These are phyloP conservation scores for Erigeron philadelphicus DNA, from an alignment of 140 eudicot species.

Conservation along the genomic window DNA sequence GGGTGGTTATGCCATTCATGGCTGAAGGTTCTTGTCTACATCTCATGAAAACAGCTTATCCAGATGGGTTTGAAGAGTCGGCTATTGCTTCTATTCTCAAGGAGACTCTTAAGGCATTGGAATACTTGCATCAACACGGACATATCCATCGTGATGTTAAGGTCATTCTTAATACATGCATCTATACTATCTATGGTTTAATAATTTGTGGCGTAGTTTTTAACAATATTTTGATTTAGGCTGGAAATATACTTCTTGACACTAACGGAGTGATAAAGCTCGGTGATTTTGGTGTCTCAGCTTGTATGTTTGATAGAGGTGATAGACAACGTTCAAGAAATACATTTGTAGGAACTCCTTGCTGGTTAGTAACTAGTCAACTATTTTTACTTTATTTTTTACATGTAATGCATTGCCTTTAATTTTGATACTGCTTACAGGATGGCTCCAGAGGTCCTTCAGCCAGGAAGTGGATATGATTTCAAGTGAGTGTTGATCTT, in stretches of 20 bases:
- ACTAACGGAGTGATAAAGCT: slow-evolving; percentile 84
- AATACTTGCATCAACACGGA: slow-evolving; percentile 88
- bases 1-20: slow-evolving; percentile 99
- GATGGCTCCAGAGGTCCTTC: slow-evolving; percentile 99
- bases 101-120: slow-evolving; percentile 95
- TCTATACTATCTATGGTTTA: neutral
- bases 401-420: neutral
- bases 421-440: slow-evolving; percentile 33
- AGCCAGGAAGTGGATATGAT: slow-evolving; percentile 93
- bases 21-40: slow-evolving; percentile 98
- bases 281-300: slow-evolving; percentile 98
- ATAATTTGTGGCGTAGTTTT: neutral
- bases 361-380: slow-evolving; percentile 60
- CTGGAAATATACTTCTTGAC: slow-evolving; percentile 94
- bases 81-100: slow-evolving; percentile 76
- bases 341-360: slow-evolving; percentile 99
- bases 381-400: neutral
- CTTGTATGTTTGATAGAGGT: slow-evolving; percentile 96
- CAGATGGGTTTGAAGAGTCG: slow-evolving; percentile 92
- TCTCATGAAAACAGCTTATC: slow-evolving; percentile 92
- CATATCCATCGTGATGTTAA: slow-evolving; percentile 98
- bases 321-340: slow-evolving; percentile 96
- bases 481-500: slow-evolving; percentile 63
- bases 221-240: slow-evolving; percentile 43
- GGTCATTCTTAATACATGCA: slow-evolving; percentile 28